Conservation (phyloP, 768 basidiomycete genomes). For the Tulasnella sp. region DNA sequence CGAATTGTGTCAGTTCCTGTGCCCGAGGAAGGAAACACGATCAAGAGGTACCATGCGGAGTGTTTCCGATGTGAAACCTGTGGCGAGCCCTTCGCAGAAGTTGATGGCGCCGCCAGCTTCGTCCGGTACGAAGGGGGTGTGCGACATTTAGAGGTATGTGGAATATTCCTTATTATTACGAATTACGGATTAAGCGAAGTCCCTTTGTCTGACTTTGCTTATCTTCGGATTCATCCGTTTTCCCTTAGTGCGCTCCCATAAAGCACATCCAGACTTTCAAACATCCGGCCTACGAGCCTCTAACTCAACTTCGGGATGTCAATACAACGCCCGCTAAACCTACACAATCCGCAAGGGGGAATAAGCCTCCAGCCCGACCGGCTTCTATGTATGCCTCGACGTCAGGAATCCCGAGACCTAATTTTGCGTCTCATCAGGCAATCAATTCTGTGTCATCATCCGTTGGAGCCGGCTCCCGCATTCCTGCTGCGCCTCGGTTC, state of each 20-base stretch:
- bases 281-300: slow-evolving; percentile 10
- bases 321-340: neutral
- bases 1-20: slow-evolving; percentile 62
- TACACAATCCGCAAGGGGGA: neutral
- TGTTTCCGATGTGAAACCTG: slow-evolving; percentile 79
- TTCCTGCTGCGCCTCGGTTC: slow-evolving; percentile 55
- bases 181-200: neutral
- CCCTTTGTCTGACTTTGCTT: slow-evolving; percentile 24
- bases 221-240: neutral
- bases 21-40: slow-evolving; percentile 39
- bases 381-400: slow-evolving; percentile 17
- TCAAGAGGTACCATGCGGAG: slow-evolving; percentile 59
- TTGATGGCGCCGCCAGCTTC: slow-evolving; percentile 69
- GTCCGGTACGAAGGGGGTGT: slow-evolving; percentile 66
- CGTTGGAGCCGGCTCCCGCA: slow-evolving; percentile 47
- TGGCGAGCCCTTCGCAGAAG: slow-evolving; percentile 63
- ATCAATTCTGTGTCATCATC: slow-evolving; percentile 41
- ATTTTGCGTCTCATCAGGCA: slow-evolving; percentile 15
- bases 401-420: slow-evolving; percentile 22
- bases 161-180: slow-evolving; percentile 35
- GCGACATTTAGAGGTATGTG: slow-evolving; percentile 67
- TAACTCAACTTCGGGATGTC: slow-evolving; percentile 11
- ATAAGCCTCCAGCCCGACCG: neutral
- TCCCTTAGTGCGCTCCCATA: slow-evolving; percentile 13
- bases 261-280: slow-evolving; percentile 18